These are phyloP conservation scores for Phytophthora hibernalis DNA, from an alignment of 352 stramenopile genomes.

Conservation along the genomic window DNA sequence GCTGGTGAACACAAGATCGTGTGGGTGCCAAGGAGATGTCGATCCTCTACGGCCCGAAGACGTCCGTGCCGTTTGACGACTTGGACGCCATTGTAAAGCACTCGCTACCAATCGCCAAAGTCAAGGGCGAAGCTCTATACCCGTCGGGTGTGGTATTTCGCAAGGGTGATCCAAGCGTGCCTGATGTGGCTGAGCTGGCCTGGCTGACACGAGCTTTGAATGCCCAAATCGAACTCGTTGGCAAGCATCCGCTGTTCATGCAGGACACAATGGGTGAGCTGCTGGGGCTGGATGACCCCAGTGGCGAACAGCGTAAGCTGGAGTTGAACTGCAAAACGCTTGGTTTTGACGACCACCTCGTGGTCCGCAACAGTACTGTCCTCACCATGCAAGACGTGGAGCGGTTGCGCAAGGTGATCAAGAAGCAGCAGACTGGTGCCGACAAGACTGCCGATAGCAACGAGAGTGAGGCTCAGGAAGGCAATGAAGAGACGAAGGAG, in stretches of 20 bases:
- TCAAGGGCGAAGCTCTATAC: constrained; percentile 61
- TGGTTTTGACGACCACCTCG: constrained; percentile 66
- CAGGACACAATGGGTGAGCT: constrained; percentile 68
- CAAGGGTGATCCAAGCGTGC: constrained; percentile 69
- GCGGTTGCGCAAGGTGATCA: constrained; percentile 57
- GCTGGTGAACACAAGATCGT: constrained; percentile 58
- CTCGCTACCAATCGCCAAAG: constrained; percentile 49
- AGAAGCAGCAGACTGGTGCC: constrained; percentile 37
- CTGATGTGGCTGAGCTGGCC: constrained; percentile 66
- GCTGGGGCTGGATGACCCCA: constrained; percentile 59
- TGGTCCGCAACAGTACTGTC: constrained; percentile 83
- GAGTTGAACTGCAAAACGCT: constrained; percentile 67
- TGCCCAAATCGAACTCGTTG: constrained; percentile 68
- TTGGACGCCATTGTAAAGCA: constrained; percentile 76
- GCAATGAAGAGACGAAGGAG: constrained; percentile 21
- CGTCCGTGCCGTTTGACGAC: constrained; percentile 83
- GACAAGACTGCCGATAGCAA: constrained; percentile 10
- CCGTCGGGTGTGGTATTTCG: constrained; percentile 78
- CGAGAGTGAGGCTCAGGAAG: constrained; percentile 6
- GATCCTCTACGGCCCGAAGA: constrained; percentile 74
- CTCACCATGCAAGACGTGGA: constrained; percentile 81
- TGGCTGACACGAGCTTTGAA: constrained; percentile 76
- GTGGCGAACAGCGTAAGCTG: constrained; percentile 58
- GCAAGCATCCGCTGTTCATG: constrained; percentile 79
- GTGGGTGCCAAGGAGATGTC: constrained; percentile 87